Conservation (phyloP, 345 rosid species). For the Turnera subulata region DNA sequence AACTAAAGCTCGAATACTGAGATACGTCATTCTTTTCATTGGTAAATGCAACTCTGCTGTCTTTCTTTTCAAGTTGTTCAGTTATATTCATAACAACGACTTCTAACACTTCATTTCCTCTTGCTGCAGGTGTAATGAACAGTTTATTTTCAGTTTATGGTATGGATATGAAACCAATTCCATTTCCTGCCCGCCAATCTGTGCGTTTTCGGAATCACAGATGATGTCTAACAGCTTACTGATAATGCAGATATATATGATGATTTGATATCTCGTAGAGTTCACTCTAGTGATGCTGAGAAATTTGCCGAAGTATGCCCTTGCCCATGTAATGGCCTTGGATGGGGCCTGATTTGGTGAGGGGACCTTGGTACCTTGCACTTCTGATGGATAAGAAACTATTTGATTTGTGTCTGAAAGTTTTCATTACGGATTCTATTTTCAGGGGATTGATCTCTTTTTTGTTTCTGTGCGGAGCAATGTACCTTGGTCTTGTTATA, state of each 20-base stretch:
- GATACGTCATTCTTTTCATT: slow-evolving; percentile 19
- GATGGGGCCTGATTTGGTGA: slow-evolving; percentile 94
- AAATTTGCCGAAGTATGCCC: slow-evolving; percentile 95
- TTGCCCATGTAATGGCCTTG: slow-evolving; percentile 84
- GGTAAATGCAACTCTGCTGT: slow-evolving; percentile 13
- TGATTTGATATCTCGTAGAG: slow-evolving; percentile 34
- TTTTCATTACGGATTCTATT: slow-evolving; percentile 7
- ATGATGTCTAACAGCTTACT: neutral
- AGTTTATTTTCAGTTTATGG: slow-evolving; percentile 26
- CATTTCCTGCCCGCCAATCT: neutral
- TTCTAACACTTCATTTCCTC: neutral
- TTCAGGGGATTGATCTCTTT: slow-evolving; percentile 91
- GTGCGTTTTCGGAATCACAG: neutral
- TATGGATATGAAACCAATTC: neutral
- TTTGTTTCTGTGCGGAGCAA: slow-evolving; percentile 59
- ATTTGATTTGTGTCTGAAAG: neutral
- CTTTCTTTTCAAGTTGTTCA: neutral
- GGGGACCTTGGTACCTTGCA: slow-evolving; percentile 9
- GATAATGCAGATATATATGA: slow-evolving; percentile 67
- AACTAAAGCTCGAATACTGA: slow-evolving; percentile 17
- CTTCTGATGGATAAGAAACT: too few relatives aligned
- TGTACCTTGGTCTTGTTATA: slow-evolving; percentile 83
- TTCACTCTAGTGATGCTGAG: slow-evolving; percentile 29
- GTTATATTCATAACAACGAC: neutral
- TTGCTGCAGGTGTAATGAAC: slow-evolving; percentile 16